These are phyloP conservation scores for Venturia oleaginea DNA, from an alignment of 2,329 filamentous ascomycete species.

Conservation along the genomic window DNA sequence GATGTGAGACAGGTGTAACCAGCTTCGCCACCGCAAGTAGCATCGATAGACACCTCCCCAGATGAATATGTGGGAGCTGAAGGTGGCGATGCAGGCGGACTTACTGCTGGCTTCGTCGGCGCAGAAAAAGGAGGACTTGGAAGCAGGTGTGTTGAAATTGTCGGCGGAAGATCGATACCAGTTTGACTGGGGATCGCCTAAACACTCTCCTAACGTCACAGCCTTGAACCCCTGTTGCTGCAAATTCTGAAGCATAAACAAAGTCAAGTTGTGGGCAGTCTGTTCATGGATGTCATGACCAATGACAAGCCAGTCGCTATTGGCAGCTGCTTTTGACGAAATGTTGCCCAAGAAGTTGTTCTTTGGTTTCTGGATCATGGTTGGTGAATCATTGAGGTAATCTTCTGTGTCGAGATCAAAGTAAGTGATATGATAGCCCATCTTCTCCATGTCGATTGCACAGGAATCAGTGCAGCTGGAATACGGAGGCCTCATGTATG, in stretches of 20 bases:
- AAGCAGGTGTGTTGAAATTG: conserved; percentile 6
- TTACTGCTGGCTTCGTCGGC: conserved; percentile 19
- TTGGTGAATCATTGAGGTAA: conserved; percentile 46
- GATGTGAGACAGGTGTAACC: conserved; percentile 8
- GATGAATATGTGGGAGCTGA: conserved; percentile 2
- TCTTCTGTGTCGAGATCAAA: conserved; percentile 54
- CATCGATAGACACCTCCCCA: conserved; percentile 14
- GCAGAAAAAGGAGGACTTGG: conserved; percentile 29
- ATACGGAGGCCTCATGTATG: conserved; percentile 44
- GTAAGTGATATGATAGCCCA: conserved; percentile 53
- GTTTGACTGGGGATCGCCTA: conserved; percentile 36
- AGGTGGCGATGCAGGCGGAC: conserved; percentile 14
- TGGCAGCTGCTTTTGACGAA: conserved; percentile 26
- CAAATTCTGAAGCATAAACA: conserved; percentile 34
- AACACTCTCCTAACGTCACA: conserved; percentile 40
- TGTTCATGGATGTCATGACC: conserved; percentile 41
- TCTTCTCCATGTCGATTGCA: conserved; percentile 29
- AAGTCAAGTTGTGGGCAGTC: conserved; percentile 36
- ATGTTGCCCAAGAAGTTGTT: conserved; percentile 36
- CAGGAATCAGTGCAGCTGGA: conserved; percentile 38
- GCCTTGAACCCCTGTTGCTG: conserved; percentile 33
- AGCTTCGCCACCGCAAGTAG: conserved; percentile 11
- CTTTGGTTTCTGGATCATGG: conserved; percentile 44
- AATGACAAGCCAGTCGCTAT: conserved; percentile 41
- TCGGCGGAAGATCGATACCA: conserved; percentile 38